Conservation (phyloP, 2,329 filamentous ascomycete genomes). For the Colletotrichum costaricense region DNA sequence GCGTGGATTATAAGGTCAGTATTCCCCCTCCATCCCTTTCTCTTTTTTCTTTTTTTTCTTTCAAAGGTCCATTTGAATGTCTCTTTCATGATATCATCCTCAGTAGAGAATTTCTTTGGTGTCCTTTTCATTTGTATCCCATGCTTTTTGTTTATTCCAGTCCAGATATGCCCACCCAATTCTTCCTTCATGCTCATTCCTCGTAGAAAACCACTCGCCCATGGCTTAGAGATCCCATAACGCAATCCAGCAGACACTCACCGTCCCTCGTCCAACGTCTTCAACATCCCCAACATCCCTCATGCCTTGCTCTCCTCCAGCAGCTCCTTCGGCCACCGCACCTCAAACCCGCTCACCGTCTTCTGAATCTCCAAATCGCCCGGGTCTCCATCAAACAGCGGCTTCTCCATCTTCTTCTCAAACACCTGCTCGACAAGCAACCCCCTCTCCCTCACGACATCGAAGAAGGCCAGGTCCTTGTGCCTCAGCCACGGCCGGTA, state of each 20-base stretch:
- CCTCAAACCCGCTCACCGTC: conserved; percentile 83
- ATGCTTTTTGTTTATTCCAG: background rate
- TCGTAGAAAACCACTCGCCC: background rate
- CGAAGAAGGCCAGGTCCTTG: conserved; percentile 89
- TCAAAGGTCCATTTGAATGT: background rate
- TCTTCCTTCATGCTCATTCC: background rate
- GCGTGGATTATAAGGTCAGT: too few species aligned
- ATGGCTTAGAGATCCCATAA: background rate
- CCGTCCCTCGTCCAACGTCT: background rate
- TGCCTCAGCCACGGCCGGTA: conserved; percentile 91
- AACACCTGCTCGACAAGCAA: conserved; percentile 83
- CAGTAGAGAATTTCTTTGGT: background rate
- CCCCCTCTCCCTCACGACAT: conserved; percentile 75
- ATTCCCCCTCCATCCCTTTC: too few species aligned
- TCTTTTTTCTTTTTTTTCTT: too few species aligned
- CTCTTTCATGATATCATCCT: background rate
- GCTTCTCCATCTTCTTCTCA: conserved; percentile 84
- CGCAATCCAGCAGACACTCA: background rate
- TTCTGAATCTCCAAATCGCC: conserved; percentile 85
- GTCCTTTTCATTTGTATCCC: background rate
- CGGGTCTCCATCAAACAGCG: conserved; percentile 89
- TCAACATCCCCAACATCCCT: background rate
- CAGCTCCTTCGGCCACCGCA: conserved; percentile 70
- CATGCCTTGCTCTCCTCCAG: conserved; percentile 37
- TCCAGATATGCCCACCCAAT: background rate